Evolutionary conservation across 495 filamentous ascomycete genomes (phyloP).

Genomic region (Penicillium silybi): DNA sequence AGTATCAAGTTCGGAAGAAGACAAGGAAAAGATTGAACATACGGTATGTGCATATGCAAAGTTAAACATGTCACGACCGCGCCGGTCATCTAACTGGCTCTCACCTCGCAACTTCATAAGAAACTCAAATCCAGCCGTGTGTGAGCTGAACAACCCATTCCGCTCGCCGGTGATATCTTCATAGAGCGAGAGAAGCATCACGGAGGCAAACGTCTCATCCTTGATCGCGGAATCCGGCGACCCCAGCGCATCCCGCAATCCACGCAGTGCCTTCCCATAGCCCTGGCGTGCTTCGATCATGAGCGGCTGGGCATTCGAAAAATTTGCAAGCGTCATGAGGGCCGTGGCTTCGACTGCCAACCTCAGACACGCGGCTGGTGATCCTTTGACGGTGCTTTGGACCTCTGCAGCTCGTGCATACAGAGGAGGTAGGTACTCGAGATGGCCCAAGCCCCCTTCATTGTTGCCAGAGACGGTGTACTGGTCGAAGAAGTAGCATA

Average conservation of each 20-base stretch:
- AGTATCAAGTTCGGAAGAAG: conserved; percentile 1
- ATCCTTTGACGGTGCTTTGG: conserved; percentile 1
- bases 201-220: conserved; percentile 41
- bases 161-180: conserved; percentile 41
- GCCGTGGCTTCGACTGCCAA: conserved; percentile 41
- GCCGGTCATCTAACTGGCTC: conserved; percentile 26
- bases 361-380: conserved; percentile 30
- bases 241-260: conserved; percentile 26
- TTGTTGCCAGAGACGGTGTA: conserved; percentile 25
- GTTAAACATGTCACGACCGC: conserved; percentile 39
- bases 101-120: conserved; percentile 37
- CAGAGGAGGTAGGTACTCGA: conserved; percentile 35
- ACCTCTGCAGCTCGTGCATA: conserved; percentile 27
- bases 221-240: conserved; percentile 30
- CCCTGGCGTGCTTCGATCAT: conserved; percentile 28
- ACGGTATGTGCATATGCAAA: conserved; percentile 44
- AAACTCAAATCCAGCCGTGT: conserved; percentile 41
- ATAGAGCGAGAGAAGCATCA: conserved; percentile 38
- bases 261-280: conserved; percentile 36
- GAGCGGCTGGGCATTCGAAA: conserved; percentile 26
- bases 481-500: conserved; percentile 46
- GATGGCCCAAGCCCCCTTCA: conserved; percentile 26
- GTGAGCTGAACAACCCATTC: conserved; percentile 38
- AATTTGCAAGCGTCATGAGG: conserved; percentile 33
- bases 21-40: conserved; percentile 2